Evolutionary conservation across 208 protist species (phyloP), one percentile per base, ranked within the genome.

Genomic region (Leishmania martiniquensis): DNA sequence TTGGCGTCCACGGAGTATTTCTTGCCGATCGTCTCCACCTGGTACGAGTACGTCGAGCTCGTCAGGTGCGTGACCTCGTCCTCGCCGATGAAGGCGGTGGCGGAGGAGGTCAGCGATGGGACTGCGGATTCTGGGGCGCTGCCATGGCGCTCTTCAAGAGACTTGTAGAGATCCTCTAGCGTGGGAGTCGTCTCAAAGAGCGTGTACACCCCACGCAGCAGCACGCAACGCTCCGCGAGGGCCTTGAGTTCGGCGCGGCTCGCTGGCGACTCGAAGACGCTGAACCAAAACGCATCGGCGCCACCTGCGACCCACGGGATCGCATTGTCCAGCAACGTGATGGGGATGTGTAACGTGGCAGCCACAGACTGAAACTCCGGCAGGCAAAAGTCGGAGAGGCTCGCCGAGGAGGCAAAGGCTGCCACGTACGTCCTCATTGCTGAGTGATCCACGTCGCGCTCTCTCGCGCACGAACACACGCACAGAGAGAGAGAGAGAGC

Each of bases 11-110:
- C 60, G 4, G 83, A 77, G 80, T 95, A 97, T 52, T 89, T 87
- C 57, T 85, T 89, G 4, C 93, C 93, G 72, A 94, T 85, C 29
- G 91, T 93, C 78, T 97, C 90, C 13, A 97, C 87, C 29, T 81
- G 76, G 72, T 92, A 94, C 39, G 60, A 69, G 77, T 85, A 94
- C 72, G 76, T 76, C n/a, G 73, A 75, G 80, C 32, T 70, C 67
- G 37, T 67, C 22, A 75, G 60, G 66, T 84, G 85, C 39, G 57
- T 32, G 54, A 39, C 54, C 55, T 87, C 84, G 7, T 84, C 52
- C 65, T 89, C 86, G 22, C 84, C 87, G 22, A 76, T 17, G 34
- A 82, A 81, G 49, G 85, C 70, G 39, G 29, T 57, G 59, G 59
- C 54, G 34, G 59, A 47, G 63, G 39, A 69, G 63, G 63, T 42